Evolutionary conservation across 768 basidiomycete genomes (phyloP), one percentile per base, ranked within the genome.

Genomic region (Dacryopinax spathularia): DNA sequence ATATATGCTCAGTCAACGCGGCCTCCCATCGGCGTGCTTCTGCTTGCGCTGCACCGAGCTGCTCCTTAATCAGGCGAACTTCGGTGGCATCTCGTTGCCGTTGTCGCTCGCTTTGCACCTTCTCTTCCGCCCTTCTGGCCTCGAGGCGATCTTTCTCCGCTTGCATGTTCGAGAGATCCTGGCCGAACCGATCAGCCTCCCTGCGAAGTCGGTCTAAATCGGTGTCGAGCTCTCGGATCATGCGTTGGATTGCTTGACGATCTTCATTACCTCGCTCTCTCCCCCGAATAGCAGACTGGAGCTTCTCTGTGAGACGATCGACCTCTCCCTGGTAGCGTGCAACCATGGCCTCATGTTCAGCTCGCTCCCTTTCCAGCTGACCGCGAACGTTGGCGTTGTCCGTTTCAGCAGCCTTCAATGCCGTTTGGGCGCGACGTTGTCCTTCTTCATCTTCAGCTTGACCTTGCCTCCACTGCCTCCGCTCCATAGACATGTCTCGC

Each of bases 141-240:
- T 60, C 34, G 16, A 59, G 60, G 33, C 27, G 37, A 67, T 87
- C 85, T 69, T 89, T 88, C 75, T 90, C 85, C 15, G 73, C 71
- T 10, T 83, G 79, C 39, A 91, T 76, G 9, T 78, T 74, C 66
- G 84, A 88, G 64, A 95, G 72, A 72, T 94, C 91, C 18, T 81
- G 81, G 18, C 89, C 88, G 69, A 92, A 87, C 6, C 79, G 80
- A 66, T 88, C 86, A 0, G 89, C 90, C 65, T 91, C 87, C 60
- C 80, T 78, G 63, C 83, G 80, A 18, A 95, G 88, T 9, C 88
- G 84, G 63, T 77, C 77, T 25, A 95, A 78, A 70, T 94, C 91
- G 3, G 81, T 76, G 68, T 92, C 86, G 33, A 94, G 78, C 0
- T 71, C 72, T 3, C 81, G 79, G n/a, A 92, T 84, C 2, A 82